Evolutionary conservation across 352 stramenopile genomes (phyloP), one percentile per base, ranked within the genome.

Genomic region (Halophytophthora batemanensis): DNA sequence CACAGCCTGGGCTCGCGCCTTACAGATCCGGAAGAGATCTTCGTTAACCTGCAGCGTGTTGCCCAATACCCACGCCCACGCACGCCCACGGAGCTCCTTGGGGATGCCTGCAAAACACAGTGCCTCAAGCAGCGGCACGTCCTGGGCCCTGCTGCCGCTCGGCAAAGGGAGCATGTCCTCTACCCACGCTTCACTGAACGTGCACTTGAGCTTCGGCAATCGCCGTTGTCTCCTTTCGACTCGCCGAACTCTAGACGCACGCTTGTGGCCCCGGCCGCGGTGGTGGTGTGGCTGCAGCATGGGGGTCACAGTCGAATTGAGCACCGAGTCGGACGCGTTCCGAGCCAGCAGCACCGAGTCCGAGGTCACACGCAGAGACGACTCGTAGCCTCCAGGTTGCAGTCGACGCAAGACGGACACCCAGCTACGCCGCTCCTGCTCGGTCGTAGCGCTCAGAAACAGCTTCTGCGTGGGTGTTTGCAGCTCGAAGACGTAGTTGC

Each of bases 1-100:
- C 41, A 95, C 84, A 12, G 84, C 84, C 45, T 82, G 72, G 3
- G 84, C 84, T 46, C 84, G 58, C 28, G 67, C 54, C 45, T 87
- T 89, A 56, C 84, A 95, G 43, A 95, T 93, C 4, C 69, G 68
- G 49, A 92, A 95, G 18, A 95, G 56, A 18, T 95, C 75, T 62
- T 95, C 74, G 36, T 91, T 95, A 29, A 95, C 77, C 65, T 92
- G 84, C 10, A 95, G 63, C 7, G 69, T 82, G 47, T 95, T 95
- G 34, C 84, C 84, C 8, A 95, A 64, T 11, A 91, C 54, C 70
- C 77, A 90, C 10, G 78, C 71, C 84, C 84, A 95, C 41, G 72
- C 84, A 13, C 84, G 82, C 4, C 84, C 84, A 33, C 84, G 76
- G 10, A 93, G 43, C 47, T 95, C 80, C 50, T 95, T 95, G 2